phyloP scores from a whole-genome alignment of 2,329 filamentous ascomycete genomes.

The Fusarium goolgardi region DNA sequence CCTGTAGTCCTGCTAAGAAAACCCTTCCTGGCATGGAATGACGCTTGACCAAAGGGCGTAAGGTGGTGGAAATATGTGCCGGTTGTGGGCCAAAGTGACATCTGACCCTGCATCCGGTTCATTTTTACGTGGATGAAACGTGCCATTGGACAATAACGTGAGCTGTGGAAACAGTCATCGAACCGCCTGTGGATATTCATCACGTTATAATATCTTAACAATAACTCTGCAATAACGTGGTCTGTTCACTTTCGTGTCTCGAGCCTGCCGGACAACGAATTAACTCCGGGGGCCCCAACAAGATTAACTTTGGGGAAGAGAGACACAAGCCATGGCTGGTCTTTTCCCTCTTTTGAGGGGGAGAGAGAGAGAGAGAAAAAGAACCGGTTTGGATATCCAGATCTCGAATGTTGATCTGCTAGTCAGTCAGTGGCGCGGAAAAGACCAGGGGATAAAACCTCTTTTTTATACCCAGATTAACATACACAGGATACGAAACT shows the following conservation, averaged over 20 bases:
- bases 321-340: neutral
- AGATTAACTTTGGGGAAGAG: neutral
- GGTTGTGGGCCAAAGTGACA: slow-evolving; percentile 17
- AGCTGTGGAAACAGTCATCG: slow-evolving; percentile 9
- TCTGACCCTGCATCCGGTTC: slow-evolving; percentile 7
- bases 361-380: fast-evolving
- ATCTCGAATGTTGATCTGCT: neutral
- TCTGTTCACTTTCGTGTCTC: slow-evolving; percentile 1
- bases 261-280: slow-evolving; percentile 26
- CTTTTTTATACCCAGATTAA: slow-evolving; percentile 16
- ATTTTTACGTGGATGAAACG: slow-evolving; percentile 38
- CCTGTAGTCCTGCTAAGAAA: neutral
- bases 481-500: neutral
- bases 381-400: neutral
- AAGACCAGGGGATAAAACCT: neutral
- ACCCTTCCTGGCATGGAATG: slow-evolving; percentile 15
- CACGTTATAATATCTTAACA: slow-evolving; percentile 42
- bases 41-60: slow-evolving; percentile 18
- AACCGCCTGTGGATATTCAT: slow-evolving; percentile 27
- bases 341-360: neutral
- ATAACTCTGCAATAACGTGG: slow-evolving; percentile 17
- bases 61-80: slow-evolving; percentile 33
- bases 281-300: slow-evolving; percentile 29
- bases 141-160: slow-evolving; percentile 20
- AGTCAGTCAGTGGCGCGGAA: neutral